Percentiles rank a stretch among this genome's conserved stretches.
Evolutionary conservation across 2,329 filamentous ascomycete species (phyloP).

Genomic region (Penicillium sp.): DNA sequence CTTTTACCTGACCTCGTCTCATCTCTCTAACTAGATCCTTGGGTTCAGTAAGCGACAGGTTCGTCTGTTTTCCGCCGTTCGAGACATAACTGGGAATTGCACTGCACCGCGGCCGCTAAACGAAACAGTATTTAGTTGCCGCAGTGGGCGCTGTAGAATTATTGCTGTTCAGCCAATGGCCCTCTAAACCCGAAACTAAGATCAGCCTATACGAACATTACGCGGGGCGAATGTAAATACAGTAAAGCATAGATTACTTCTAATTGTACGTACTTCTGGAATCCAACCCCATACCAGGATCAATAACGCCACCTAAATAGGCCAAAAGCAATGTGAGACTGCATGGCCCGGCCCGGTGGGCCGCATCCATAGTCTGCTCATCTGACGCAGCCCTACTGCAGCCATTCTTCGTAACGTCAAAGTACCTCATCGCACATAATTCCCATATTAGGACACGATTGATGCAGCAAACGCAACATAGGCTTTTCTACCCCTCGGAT

Average conservation of each 20-base stretch:
- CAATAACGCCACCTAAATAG: background rate
- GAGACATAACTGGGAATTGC: conserved; percentile 1
- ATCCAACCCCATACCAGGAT: background rate
- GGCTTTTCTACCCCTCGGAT: background rate
- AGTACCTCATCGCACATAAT: background rate
- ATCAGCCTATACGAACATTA: background rate
- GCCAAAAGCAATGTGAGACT: conserved; percentile 15
- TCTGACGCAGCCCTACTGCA: conserved; percentile 9
- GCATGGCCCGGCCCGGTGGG: conserved; percentile 19
- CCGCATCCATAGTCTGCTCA: conserved; percentile 7
- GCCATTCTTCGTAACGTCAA: background rate
- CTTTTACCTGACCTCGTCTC: background rate
- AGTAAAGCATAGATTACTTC: background rate
- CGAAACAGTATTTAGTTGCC: background rate
- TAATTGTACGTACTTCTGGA: background rate
- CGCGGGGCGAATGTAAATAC: background rate
- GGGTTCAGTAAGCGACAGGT: conserved; percentile 12
- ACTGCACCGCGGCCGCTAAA: background rate
- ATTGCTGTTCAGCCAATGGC: conserved; percentile 5
- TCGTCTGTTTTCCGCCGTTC: background rate
- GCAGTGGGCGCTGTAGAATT: background rate
- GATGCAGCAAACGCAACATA: background rate
- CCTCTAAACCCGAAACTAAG: background rate
- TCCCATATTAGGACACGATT: background rate
- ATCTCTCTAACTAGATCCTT: background rate